phyloP scores from a whole-genome alignment of 2,329 filamentous ascomycete genomes.

The Clarireedia homoeocarpa region DNA sequence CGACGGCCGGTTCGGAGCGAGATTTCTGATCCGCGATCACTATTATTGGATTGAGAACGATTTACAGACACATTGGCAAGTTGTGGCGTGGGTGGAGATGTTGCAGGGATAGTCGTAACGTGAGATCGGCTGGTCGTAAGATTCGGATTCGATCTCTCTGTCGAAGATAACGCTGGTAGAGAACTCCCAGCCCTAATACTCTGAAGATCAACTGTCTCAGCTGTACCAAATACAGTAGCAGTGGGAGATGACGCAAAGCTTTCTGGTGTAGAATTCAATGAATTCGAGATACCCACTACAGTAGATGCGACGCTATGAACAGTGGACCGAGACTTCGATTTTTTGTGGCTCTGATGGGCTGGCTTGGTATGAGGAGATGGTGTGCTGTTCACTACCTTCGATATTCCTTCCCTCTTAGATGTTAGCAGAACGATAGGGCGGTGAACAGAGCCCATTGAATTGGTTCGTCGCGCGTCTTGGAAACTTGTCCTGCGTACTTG shows the following conservation, averaged over 20 bases:
- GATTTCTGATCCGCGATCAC: not conserved
- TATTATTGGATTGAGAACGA: not conserved
- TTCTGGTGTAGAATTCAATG: not conserved
- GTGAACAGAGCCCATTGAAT: not conserved
- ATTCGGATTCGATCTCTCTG: not conserved
- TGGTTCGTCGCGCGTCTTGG: not conserved
- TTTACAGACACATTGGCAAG: not conserved
- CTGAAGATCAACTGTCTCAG: slow-evolving; percentile 3
- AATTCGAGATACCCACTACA: not conserved
- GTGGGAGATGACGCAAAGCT: not conserved
- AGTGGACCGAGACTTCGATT: slow-evolving; percentile 1
- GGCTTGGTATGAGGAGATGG: slow-evolving; percentile 1
- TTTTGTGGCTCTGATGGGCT: not conserved
- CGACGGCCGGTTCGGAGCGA: slow-evolving; percentile 11
- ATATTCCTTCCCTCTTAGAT: not conserved
- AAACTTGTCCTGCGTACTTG: not conserved
- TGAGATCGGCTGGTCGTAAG: not conserved
- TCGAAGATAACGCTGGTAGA: not conserved
- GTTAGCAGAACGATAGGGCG: not conserved
- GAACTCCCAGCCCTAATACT: not conserved
- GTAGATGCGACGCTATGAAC: slow-evolving; percentile 1
- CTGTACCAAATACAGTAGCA: not conserved
- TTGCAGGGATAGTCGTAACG: not conserved
- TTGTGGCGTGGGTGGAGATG: not conserved
- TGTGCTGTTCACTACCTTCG: slow-evolving; percentile 1